phyloP scores from a whole-genome alignment of 176 grass and related monocot genomes.

The Typha latifolia region DNA sequence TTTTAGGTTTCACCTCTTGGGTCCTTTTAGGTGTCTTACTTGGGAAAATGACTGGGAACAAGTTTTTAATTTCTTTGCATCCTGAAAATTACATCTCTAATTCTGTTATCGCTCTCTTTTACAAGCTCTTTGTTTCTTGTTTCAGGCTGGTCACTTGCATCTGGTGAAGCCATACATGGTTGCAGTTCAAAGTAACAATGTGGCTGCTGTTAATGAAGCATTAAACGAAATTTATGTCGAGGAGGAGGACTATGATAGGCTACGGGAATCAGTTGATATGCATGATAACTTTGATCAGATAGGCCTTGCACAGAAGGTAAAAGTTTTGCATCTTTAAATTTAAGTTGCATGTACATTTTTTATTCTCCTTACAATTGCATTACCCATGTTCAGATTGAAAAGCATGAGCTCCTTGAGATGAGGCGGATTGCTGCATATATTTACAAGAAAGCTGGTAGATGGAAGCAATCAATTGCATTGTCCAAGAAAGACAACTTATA shows the following conservation, averaged over 20 bases:
- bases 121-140: constrained; percentile 12
- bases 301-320: constrained; percentile 93
- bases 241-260: constrained; percentile 89
- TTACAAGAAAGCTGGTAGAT: constrained; percentile 98
- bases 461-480: constrained; percentile 89
- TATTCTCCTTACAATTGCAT: background rate
- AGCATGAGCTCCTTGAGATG: constrained; percentile 98
- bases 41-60: background rate
- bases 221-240: constrained; percentile 96
- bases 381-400: constrained; percentile 59
- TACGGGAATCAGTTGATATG: constrained; percentile 96
- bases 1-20: background rate
- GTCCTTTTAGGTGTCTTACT: background rate
- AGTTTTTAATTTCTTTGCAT: background rate
- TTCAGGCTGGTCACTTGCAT: constrained; percentile 84
- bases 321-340: background rate
- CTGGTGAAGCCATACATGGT: constrained; percentile 98
- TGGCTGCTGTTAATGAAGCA: constrained; percentile 90
- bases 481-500: constrained; percentile 98
- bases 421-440: constrained; percentile 97
- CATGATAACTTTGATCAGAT: constrained; percentile 99
- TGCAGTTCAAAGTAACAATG: constrained; percentile 97
- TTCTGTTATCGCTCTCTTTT: background rate
- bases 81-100: background rate
- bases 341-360: background rate